Conservation (phyloP, 2,329 filamentous ascomycete genomes). For the Neonectria faginata region DNA sequence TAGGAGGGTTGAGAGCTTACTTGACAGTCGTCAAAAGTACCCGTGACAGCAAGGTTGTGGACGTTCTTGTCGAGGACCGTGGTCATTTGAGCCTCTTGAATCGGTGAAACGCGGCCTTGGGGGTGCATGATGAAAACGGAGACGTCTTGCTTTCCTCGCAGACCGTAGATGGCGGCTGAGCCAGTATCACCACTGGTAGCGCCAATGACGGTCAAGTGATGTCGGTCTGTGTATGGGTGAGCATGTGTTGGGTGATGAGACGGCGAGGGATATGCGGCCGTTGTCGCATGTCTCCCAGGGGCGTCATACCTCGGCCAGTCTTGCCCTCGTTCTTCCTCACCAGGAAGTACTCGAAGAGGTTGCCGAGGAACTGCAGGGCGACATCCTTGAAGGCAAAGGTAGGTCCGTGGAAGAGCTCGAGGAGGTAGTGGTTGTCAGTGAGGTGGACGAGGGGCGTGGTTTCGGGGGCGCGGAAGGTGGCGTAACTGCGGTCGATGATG, state of each 20-base stretch:
- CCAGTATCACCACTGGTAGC: conserved; percentile 91
- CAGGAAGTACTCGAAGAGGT: conserved; percentile 92
- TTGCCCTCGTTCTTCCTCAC: conserved; percentile 71
- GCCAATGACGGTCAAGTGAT: conserved; percentile 87
- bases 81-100: conserved; percentile 98
- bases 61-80: conserved; percentile 92
- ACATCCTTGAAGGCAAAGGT: conserved; percentile 94
- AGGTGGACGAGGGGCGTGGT: conserved; percentile 71
- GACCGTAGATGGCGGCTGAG: conserved; percentile 94
- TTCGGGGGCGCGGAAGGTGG: conserved; percentile 84
- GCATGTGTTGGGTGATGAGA: conserved; percentile 2
- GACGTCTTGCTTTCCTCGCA: conserved; percentile 95
- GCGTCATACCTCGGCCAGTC: conserved; percentile 60
- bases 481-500: conserved; percentile 85
- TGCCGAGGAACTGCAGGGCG: conserved; percentile 94
- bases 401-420: conserved; percentile 96
- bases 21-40: conserved; percentile 97
- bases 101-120: conserved; percentile 87
- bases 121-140: conserved; percentile 96
- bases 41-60: conserved; percentile 89
- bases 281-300: conserved; percentile 1
- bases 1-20: conserved; percentile 52
- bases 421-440: conserved; percentile 75
- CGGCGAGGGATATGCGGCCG: conserved; percentile 1
- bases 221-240: conserved; percentile 64